A percentile compares a stretch with the other conserved stretches of the same genome.
phyloP scores from a whole-genome alignment of 257 asterid genomes.

The Salvia miltiorrhiza region DNA sequence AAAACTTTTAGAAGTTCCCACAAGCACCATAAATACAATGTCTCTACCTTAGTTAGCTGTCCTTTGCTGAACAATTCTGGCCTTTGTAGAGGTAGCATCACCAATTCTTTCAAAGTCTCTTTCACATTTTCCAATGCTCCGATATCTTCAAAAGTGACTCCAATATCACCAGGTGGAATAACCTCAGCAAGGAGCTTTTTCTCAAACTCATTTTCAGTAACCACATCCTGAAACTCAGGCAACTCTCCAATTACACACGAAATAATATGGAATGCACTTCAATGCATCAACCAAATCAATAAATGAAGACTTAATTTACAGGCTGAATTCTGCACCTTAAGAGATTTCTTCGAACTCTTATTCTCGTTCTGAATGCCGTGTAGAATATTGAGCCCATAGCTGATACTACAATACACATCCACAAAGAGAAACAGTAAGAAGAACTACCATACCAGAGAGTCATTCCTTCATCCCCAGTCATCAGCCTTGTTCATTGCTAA shows the following conservation, averaged over 20 bases:
- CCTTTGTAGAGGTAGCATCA: constrained; percentile 87
- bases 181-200: constrained; percentile 79
- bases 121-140: constrained; percentile 90
- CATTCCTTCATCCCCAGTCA: background rate
- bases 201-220: constrained; percentile 84
- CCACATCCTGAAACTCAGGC: constrained; percentile 65
- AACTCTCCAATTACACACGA: constrained; percentile 14
- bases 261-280: background rate
- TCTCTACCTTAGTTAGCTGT: constrained; percentile 72
- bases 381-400: constrained; percentile 66
- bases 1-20: constrained; percentile 1
- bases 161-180: constrained; percentile 82
- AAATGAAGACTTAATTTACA: constrained; percentile 9
- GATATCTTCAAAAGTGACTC: constrained; percentile 82
- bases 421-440: constrained; percentile 27
- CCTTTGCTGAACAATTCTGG: constrained; percentile 89
- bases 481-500: background rate
- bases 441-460: constrained; percentile 13
- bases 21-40: constrained; percentile 7
- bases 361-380: constrained; percentile 73
- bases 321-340: constrained; percentile 41
- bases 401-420: constrained; percentile 47
- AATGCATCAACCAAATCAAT: constrained; percentile 10
- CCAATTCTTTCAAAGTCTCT: constrained; percentile 90
- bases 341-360: constrained; percentile 70